A percentile compares a stretch with the other conserved stretches of the same genome.
These are phyloP conservation scores for Phyllosticta citrichinensis DNA, from an alignment of 2,329 filamentous ascomycete genomes.

Conservation along the genomic window DNA sequence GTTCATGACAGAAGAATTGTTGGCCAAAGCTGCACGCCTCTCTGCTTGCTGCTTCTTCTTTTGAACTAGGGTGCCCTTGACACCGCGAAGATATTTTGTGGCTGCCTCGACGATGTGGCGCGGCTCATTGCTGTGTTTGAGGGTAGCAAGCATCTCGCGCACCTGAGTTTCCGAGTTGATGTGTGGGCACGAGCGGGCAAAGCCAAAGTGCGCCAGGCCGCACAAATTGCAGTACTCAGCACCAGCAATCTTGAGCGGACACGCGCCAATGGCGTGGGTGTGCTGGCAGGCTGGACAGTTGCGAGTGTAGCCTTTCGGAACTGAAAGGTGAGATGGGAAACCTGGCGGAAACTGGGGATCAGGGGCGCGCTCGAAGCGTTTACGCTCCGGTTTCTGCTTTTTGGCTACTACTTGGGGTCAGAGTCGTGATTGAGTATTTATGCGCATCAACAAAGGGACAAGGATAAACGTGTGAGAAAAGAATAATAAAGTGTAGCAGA, in stretches of 20 bases:
- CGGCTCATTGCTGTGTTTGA: constrained; percentile 50
- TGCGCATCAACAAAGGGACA: neutral
- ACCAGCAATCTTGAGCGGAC: constrained; percentile 49
- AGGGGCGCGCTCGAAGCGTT: constrained; percentile 23
- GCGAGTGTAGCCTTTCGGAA: constrained; percentile 13
- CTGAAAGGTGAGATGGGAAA: constrained; percentile 18
- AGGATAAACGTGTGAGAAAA: neutral
- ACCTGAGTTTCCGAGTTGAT: constrained; percentile 54
- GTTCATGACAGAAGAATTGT: neutral
- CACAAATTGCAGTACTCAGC: constrained; percentile 55
- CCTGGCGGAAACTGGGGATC: constrained; percentile 18
- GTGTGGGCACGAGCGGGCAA: constrained; percentile 49
- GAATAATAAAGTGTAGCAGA: neutral
- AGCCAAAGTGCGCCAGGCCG: constrained; percentile 51
- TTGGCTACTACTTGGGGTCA: neutral
- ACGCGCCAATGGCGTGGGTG: constrained; percentile 47
- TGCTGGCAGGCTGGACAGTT: constrained; percentile 46
- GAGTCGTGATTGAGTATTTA: neutral
- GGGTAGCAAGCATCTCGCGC: constrained; percentile 50
- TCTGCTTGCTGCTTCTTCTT: constrained; percentile 33
- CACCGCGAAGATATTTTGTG: constrained; percentile 45
- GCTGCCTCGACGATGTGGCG: constrained; percentile 44
- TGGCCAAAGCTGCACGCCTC: neutral
- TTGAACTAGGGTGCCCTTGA: constrained; percentile 47
- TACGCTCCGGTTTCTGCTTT: constrained; percentile 1